A percentile compares a stretch with the other conserved stretches of the same genome.
These are phyloP conservation scores for Neurospora africana DNA, from an alignment of 495 filamentous ascomycete species.

Conservation along the genomic window DNA sequence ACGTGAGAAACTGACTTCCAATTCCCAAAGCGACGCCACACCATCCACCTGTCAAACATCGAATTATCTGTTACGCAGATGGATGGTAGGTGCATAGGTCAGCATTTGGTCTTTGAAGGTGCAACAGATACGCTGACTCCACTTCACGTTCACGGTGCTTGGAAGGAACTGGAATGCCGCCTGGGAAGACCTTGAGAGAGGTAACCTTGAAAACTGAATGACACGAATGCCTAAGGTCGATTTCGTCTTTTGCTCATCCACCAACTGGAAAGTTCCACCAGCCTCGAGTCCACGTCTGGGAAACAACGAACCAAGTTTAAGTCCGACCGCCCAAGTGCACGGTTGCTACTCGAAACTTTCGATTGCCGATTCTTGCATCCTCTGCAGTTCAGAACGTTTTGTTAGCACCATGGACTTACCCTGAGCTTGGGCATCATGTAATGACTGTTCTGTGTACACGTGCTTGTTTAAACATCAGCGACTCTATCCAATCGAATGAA, in stretches of 20 bases:
- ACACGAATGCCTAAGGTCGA: background rate
- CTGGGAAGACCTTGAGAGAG: background rate
- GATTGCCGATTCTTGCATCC: background rate
- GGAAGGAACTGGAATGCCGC: background rate
- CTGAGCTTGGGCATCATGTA: background rate
- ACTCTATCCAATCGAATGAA: background rate
- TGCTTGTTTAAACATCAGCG: background rate
- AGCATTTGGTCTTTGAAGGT: background rate
- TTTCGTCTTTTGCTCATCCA: background rate
- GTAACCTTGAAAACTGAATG: no score
- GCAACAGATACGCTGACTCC: background rate
- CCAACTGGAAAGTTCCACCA: background rate
- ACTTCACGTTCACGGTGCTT: background rate
- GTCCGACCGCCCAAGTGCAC: background rate
- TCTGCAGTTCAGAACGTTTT: background rate
- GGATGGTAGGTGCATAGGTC: background rate
- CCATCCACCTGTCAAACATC: background rate
- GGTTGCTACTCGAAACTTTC: background rate
- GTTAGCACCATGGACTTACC: no score
- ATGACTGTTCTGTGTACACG: background rate
- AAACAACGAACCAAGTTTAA: background rate
- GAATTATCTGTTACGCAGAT: background rate
- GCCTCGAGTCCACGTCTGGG: background rate
- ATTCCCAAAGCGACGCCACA: background rate
- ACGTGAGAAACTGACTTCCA: no score